Evolutionary conservation across 495 filamentous ascomycete species (phyloP).

Genomic region (Talaromyces adpressus): DNA sequence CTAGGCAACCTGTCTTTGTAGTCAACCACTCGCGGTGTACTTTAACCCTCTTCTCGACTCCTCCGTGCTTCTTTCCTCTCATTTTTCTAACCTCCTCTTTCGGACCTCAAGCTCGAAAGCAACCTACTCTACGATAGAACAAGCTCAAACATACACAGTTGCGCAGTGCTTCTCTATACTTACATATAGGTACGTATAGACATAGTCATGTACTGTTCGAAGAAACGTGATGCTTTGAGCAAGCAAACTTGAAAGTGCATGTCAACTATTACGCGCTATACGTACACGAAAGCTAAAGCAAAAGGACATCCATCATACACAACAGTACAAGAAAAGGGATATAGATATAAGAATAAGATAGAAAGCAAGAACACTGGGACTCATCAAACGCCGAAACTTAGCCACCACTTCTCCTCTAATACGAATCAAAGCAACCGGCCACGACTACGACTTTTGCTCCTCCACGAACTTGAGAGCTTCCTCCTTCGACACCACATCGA

Average conservation of each 20-base stretch:
- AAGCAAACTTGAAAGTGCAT: background rate
- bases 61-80: background rate
- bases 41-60: too few relatives aligned
- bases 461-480: slow-evolving; percentile 93
- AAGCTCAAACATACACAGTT: too few relatives aligned
- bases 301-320: background rate
- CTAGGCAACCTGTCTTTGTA: too few relatives aligned
- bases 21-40: too few relatives aligned
- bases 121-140: too few relatives aligned
- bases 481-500: slow-evolving; percentile 80
- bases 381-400: background rate
- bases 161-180: too few relatives aligned
- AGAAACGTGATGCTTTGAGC: background rate
- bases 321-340: background rate
- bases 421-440: background rate
- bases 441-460: slow-evolving; percentile 48
- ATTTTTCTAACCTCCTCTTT: too few relatives aligned
- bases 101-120: too few relatives aligned
- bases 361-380: background rate
- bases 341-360: background rate
- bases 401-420: background rate
- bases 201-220: too few relatives aligned
- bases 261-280: background rate
- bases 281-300: background rate
- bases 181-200: too few relatives aligned